Base-by-base conservation (phyloP, 2,329 filamentous ascomycete genomes). In the Dactylonectria estremocensis region DNA sequence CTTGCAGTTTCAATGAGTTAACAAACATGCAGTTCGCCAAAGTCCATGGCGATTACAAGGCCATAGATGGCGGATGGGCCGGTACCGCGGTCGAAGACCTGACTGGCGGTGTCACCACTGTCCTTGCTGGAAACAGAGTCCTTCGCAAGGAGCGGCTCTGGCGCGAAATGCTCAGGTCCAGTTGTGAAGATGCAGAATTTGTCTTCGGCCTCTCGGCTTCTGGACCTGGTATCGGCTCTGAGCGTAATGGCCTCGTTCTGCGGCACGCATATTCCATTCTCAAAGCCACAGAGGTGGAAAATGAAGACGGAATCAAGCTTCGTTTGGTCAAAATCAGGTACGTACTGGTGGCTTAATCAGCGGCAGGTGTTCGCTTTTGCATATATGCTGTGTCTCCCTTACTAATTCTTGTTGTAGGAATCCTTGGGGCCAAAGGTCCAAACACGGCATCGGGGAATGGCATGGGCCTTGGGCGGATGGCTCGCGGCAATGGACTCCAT, bases 391-490 rank as follows among this genome's bases (percentile, higher is more conserved):
- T 50, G n/a, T 18, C 33, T 31, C 3, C 7, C 43, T 56, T 45
- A 28, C 56, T 74, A 2, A 74, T 56, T 24, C 13, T 11, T 43
- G 5, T 68, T 11, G 11, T 54, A 89, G 91, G 49, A 94, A 94
- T 72, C 92, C 92, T 0, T 94, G 92, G 92, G 92, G 92, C 13
- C 83, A 88, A 67, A 87, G 86, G 33, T 67, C 72, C 10, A 70
- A 73, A n/a, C 72, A 69, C 20, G 82, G 81, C 9, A 58, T 79
- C 2, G 82, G 82, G 55, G 92, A 93, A 79, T 93, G 92, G 91
- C 90, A 87, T 61, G 92, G 92, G 14, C 86, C 90, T 5, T 94
- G 92, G 92, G 89, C 88, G 43, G 92, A 94, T 76, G 92, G 92
- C 0, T 92, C 90, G 5, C 89, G 91, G 71, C 88, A 93, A 76